A percentile compares a stretch with the other conserved stretches of the same genome.
Evolutionary conservation across 2,329 filamentous ascomycete species (phyloP).

Genomic region (Monilinia fructicola): DNA sequence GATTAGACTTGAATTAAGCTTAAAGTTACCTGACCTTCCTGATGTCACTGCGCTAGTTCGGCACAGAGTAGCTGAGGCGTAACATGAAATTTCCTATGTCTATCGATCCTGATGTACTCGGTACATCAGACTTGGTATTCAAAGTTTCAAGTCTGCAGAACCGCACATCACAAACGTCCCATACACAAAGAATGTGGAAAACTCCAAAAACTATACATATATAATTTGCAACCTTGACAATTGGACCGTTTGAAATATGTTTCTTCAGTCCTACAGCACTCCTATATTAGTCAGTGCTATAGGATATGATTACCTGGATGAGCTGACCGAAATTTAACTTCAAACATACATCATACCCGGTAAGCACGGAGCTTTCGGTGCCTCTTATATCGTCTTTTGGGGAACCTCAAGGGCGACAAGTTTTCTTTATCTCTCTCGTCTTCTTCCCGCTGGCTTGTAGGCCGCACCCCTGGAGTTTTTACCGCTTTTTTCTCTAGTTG

Average conservation of each 20-base stretch:
- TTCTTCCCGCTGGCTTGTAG: background rate
- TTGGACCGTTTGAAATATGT: background rate
- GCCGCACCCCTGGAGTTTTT: background rate
- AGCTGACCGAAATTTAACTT: slow-evolving; percentile 3
- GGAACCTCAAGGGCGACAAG: background rate
- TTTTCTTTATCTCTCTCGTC: background rate
- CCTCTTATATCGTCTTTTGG: background rate
- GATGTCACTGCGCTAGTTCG: background rate
- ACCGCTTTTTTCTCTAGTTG: background rate
- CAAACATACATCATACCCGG: slow-evolving; percentile 8
- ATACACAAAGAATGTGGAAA: background rate
- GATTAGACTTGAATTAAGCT: slow-evolving; percentile 1
- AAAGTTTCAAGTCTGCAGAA: background rate
- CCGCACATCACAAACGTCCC: background rate
- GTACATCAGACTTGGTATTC: background rate
- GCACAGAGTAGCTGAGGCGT: background rate
- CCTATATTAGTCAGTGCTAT: background rate
- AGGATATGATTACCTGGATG: background rate
- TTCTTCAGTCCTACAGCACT: background rate
- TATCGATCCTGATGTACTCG: background rate
- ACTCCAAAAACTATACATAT: background rate
- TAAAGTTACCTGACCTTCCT: background rate
- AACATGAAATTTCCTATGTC: background rate
- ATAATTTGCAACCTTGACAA: background rate
- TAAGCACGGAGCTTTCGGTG: slow-evolving; percentile 14